A percentile compares a stretch with the other conserved stretches of the same genome.
phyloP scores from a whole-genome alignment of 2,329 filamentous ascomycete genomes.

The Helotiales sp. region DNA sequence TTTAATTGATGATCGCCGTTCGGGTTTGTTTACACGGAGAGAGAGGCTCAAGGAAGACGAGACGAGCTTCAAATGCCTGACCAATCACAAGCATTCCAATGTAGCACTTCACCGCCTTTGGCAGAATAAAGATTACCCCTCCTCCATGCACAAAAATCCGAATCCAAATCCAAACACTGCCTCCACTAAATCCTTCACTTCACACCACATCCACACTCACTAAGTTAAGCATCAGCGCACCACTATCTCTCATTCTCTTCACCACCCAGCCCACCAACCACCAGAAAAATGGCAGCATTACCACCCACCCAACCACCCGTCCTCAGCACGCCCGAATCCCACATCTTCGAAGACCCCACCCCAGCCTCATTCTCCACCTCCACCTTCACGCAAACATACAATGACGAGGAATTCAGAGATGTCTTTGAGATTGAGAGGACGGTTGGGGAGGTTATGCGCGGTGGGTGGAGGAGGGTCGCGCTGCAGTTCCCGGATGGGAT shows the following conservation, averaged over 20 bases:
- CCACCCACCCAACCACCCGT: conserved; percentile 59
- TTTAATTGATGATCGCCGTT: no score
- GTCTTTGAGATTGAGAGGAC: conserved; percentile 89
- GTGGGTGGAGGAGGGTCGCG: conserved; percentile 76
- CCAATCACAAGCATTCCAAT: background rate
- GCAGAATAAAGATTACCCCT: conserved; percentile 4
- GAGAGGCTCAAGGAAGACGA: background rate
- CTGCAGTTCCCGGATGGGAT: conserved; percentile 97
- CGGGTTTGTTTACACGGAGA: no score
- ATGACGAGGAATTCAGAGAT: conserved; percentile 71
- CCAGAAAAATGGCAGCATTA: background rate
- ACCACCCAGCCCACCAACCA: no score
- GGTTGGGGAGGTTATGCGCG: conserved; percentile 72
- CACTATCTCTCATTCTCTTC: background rate
- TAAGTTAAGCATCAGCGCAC: background rate
- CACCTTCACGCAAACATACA: conserved; percentile 16
- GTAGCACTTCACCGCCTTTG: background rate
- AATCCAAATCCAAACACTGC: background rate
- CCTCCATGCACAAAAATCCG: background rate
- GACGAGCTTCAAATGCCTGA: background rate
- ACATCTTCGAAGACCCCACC: conserved; percentile 59
- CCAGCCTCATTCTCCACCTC: conserved; percentile 14
- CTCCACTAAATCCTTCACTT: background rate
- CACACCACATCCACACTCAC: background rate
- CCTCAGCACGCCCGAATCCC: conserved; percentile 67